These are phyloP conservation scores for Eudorina sp. DNA, from an alignment of 139 green algal genomes.

Conservation along the genomic window DNA sequence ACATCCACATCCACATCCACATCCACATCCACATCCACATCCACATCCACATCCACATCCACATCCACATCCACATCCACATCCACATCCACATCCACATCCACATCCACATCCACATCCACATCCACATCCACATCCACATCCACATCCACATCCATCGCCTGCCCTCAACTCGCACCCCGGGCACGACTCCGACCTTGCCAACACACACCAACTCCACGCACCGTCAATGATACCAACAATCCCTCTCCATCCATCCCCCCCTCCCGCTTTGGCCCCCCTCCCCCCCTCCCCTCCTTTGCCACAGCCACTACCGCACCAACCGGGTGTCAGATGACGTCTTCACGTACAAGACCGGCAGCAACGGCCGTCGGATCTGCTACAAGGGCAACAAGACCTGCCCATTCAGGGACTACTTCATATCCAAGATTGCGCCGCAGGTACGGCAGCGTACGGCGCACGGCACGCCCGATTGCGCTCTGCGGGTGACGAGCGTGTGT, in stretches of 20 bases:
- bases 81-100: no score
- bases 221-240: no score
- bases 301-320: slow-evolving; percentile 28
- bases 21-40: not conserved
- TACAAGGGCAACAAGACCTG: slow-evolving; percentile 25
- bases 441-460: not conserved
- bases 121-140: not conserved
- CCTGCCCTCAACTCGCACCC: no score
- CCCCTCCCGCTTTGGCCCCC: no score
- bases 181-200: no score
- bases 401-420: slow-evolving; percentile 20
- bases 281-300: not conserved
- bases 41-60: no score
- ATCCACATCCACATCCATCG: no score
- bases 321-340: slow-evolving; percentile 2
- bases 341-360: not conserved
- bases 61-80: no score
- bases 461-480: no score
- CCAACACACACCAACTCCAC: no score
- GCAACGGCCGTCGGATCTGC: not conserved
- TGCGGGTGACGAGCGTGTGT: no score
- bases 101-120: not conserved
- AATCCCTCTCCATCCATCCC: no score
- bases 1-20: not conserved
- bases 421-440: not conserved